Conservation (phyloP, 495 filamentous ascomycete species). For the Baudoinia panamericana region DNA sequence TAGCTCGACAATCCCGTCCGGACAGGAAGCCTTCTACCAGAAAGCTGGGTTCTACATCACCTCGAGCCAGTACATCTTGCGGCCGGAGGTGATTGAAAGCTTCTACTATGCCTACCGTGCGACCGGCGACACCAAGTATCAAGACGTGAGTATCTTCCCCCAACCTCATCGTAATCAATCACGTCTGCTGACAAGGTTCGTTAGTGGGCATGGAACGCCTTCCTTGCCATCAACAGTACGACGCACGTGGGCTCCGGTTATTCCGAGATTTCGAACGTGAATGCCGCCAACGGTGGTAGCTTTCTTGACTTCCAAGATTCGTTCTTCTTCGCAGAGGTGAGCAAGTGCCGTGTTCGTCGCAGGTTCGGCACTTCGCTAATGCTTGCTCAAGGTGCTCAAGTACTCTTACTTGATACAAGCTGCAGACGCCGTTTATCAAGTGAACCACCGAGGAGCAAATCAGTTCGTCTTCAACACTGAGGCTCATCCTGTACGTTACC, state of each 20-base stretch:
- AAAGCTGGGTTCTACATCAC: slow-evolving; percentile 61
- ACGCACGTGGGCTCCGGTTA: slow-evolving; percentile 55
- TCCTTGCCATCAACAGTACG: slow-evolving; percentile 53
- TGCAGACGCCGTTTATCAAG: background rate
- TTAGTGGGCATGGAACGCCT: slow-evolving; percentile 71
- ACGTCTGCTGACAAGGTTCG: background rate
- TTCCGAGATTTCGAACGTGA: slow-evolving; percentile 53
- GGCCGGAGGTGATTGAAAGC: slow-evolving; percentile 78
- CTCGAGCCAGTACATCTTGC: slow-evolving; percentile 49
- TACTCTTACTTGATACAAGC: background rate
- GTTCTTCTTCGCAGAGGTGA: slow-evolving; percentile 79
- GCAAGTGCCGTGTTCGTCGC: slow-evolving; percentile 63
- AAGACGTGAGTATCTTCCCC: slow-evolving; percentile 9
- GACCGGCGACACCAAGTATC: slow-evolving; percentile 48
- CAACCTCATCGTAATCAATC: slow-evolving; percentile 14
- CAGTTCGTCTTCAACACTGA: background rate
- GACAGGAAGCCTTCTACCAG: slow-evolving; percentile 46
- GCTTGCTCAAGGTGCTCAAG: background rate
- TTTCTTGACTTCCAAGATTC: slow-evolving; percentile 67
- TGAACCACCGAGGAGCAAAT: background rate
- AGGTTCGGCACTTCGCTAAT: background rate
- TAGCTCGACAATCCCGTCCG: slow-evolving; percentile 32
- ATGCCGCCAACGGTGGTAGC: slow-evolving; percentile 44
- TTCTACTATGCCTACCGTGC: slow-evolving; percentile 79
- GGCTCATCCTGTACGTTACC: background rate